phyloP scores from a whole-genome alignment of 345 rosid species.

The Aurinia saxatilis region DNA sequence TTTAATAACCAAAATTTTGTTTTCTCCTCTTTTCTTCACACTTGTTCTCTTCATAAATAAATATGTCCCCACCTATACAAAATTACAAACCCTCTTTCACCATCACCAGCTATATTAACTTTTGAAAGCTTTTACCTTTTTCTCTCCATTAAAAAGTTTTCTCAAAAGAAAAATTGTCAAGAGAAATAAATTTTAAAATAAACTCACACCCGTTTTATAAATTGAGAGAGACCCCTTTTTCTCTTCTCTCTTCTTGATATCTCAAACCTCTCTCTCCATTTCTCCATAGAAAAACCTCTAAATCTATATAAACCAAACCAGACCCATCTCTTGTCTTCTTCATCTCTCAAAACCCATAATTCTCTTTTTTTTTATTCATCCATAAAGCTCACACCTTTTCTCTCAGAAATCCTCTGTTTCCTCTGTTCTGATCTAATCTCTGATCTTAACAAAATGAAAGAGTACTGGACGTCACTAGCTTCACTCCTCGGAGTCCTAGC shows the following conservation, averaged over 20 bases:
- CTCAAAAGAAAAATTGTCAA: neutral
- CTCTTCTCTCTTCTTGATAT: conserved; percentile 23
- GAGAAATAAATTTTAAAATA: neutral
- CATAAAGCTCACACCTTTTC: conserved; percentile 1
- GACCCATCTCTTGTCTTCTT: neutral
- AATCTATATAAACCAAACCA: conserved; percentile 11
- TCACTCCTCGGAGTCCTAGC: conserved; percentile 82
- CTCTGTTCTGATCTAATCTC: neutral
- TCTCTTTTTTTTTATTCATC: neutral
- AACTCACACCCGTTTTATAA: conserved; percentile 7
- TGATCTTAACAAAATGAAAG: conserved; percentile 38
- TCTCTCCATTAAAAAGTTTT: neutral
- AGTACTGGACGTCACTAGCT: conserved; percentile 77
- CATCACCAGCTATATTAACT: conserved; percentile 7
- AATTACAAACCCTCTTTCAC: conserved; percentile 3
- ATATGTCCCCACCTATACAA: conserved; percentile 15
- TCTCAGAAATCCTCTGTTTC: neutral
- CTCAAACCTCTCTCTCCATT: conserved; percentile 13
- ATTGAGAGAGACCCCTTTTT: conserved; percentile 9
- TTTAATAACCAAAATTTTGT: neutral
- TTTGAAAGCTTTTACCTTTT: neutral
- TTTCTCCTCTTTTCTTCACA: neutral
- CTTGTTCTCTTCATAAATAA: neutral
- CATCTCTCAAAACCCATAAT: neutral
- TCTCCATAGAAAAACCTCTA: neutral